Evolutionary conservation across 441 rosid genomes (phyloP).

Genomic region (Erysimum cheiri): DNA sequence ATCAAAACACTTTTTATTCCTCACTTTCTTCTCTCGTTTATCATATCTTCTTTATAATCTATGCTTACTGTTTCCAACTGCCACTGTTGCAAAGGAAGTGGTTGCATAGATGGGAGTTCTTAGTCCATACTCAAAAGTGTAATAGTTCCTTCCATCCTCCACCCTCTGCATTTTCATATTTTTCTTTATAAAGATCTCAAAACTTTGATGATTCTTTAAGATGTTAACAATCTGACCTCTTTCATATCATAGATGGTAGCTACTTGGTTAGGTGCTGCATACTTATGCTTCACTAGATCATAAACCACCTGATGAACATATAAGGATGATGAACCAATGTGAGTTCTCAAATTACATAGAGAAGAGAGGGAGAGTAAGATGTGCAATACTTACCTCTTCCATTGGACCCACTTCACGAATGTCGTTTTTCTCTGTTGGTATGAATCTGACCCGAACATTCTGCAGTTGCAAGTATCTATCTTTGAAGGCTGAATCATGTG

Average conservation of each 20-base stretch:
- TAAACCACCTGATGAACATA: conserved; percentile 57
- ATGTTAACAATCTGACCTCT: conserved; percentile 54
- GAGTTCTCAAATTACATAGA: background rate
- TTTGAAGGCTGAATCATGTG: conserved; percentile 92
- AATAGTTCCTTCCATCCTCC: conserved; percentile 75
- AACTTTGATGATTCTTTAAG: conserved; percentile 10
- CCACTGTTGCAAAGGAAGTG: conserved; percentile 76
- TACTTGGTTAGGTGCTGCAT: conserved; percentile 76
- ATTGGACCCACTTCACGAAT: conserved; percentile 78
- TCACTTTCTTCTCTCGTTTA: background rate
- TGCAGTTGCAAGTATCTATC: conserved; percentile 79
- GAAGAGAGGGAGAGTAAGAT: background rate
- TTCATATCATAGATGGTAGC: conserved; percentile 60
- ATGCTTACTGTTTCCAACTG: conserved; percentile 73
- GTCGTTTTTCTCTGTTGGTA: conserved; percentile 74
- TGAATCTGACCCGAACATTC: conserved; percentile 84
- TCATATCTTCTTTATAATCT: background rate
- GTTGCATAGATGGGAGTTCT: conserved; percentile 70
- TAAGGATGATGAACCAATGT: conserved; percentile 2
- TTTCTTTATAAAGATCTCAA: background rate
- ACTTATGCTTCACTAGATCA: conserved; percentile 64
- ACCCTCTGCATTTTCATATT: conserved; percentile 57
- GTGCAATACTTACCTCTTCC: conserved; percentile 57
- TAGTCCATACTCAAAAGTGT: conserved; percentile 78
- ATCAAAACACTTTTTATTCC: background rate